Evolutionary conservation across 192 early-diverging fungal genomes (phyloP), one percentile per base, ranked within the genome.

Genomic region (Entomortierella parvispora): DNA sequence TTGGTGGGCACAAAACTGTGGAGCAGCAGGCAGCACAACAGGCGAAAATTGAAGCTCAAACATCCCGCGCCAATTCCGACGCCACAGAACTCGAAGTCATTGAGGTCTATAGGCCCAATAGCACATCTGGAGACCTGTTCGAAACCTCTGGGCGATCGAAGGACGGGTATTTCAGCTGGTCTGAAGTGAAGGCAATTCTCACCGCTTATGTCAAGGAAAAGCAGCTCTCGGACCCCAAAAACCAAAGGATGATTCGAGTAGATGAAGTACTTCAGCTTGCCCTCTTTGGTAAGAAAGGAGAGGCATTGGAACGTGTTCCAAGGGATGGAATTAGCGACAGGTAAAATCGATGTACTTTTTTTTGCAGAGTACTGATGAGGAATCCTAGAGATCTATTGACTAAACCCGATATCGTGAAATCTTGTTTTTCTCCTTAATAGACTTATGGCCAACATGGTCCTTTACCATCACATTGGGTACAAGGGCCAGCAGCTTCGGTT

Each of bases 171-270:
- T 94, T 88, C 62, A 89, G 81, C 8, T 59, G 80, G 0, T 75
- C 85, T 14, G 86, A 94, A 50, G 77, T 93, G 32, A 85, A 87
- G 34, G 44, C 47, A 6, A 80, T 90, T 17, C 55, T 92, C 9
- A 81, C 86, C 34, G 84, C 82, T 10, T 96, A 95, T 55, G 81
- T 93, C 53, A 86, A 89, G 64, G 71, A 55, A 7, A 81, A 89
- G 20, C 61, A 81, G 3, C 78, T 97, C 20, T 80, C 87, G 0
- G 88, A 94, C 58, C 64, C 80, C 23, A 72, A 69, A 42, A 85
- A 86, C 43, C 84, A 62, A 64, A 69, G 75, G 65, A 46, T 68
- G 22, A 59, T 77, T 31, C 50, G 59, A 34, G 48, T 59, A 18
- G 65, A 77, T 31, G 74, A 58, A 5, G n/a, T 57, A 2, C 49